A percentile compares a stretch with the other conserved stretches of the same genome.
Evolutionary conservation across 352 stramenopile species (phyloP).

Genomic region (Phytophthora uliginosa): DNA sequence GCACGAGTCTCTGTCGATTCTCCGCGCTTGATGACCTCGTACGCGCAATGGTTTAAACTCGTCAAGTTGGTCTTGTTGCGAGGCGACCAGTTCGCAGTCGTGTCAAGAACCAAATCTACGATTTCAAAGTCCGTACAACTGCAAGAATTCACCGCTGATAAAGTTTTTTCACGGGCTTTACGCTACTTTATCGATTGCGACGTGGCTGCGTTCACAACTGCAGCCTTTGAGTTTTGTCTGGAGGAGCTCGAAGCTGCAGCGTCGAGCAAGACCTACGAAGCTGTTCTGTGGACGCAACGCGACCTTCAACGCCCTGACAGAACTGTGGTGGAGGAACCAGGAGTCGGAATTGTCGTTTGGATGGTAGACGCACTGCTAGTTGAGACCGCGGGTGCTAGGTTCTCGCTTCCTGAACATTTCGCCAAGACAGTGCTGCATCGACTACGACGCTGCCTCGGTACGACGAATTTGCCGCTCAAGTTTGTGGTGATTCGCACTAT

Average conservation of each 20-base stretch:
- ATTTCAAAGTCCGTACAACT: not conserved
- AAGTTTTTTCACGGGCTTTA: constrained; percentile 26
- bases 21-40: constrained; percentile 16
- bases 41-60: constrained; percentile 47
- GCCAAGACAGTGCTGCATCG: constrained; percentile 20
- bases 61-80: constrained; percentile 66
- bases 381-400: not conserved
- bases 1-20: not conserved
- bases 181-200: constrained; percentile 21
- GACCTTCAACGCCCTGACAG: constrained; percentile 63
- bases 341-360: constrained; percentile 83
- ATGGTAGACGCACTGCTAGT: constrained; percentile 61
- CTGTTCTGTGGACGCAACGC: constrained; percentile 83
- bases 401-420: constrained; percentile 7
- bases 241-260: constrained; percentile 71
- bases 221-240: constrained; percentile 65
- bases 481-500: constrained; percentile 63
- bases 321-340: constrained; percentile 61
- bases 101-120: not conserved
- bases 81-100: constrained; percentile 53
- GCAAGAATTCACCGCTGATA: constrained; percentile 19
- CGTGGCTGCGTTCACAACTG: constrained; percentile 12
- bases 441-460: constrained; percentile 44
- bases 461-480: constrained; percentile 76
- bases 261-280: constrained; percentile 59